These are phyloP conservation scores for Dactylellina drechsleri DNA, from an alignment of 2,329 filamentous ascomycete species.

Conservation along the genomic window DNA sequence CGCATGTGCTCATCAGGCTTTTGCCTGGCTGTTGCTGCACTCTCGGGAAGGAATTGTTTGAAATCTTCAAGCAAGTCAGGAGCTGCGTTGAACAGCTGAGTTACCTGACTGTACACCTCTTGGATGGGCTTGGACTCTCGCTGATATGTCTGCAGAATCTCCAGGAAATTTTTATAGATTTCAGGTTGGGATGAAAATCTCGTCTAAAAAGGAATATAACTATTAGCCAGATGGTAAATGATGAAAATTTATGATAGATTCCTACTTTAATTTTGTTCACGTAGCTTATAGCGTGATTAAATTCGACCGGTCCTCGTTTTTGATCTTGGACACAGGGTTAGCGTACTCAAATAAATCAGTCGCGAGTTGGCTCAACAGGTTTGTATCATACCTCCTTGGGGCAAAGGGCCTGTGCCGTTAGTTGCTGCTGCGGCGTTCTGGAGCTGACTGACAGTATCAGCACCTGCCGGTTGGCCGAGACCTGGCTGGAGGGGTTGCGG, in stretches of 20 bases:
- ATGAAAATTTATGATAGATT: neutral
- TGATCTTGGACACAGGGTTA: slow-evolving; percentile 61
- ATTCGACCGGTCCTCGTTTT: slow-evolving; percentile 97
- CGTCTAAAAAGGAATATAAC: slow-evolving; percentile 69
- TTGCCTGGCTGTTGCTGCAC: slow-evolving; percentile 73
- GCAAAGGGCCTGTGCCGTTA: slow-evolving; percentile 62
- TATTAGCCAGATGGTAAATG: slow-evolving; percentile 22
- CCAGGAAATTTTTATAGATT: slow-evolving; percentile 98
- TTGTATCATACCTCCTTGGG: slow-evolving; percentile 64
- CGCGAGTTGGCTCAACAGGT: slow-evolving; percentile 71
- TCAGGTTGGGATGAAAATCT: slow-evolving; percentile 96
- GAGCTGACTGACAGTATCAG: slow-evolving; percentile 56
- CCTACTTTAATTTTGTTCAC: slow-evolving; percentile 99
- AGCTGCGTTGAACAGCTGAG: slow-evolving; percentile 88
- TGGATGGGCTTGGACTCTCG: slow-evolving; percentile 98
- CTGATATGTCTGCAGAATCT: slow-evolving; percentile 98
- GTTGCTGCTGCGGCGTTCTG: slow-evolving; percentile 67
- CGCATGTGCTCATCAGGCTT: slow-evolving; percentile 68
- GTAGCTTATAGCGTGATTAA: slow-evolving; percentile 99
- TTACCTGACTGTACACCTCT: slow-evolving; percentile 97
- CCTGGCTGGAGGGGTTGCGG: slow-evolving; percentile 57
- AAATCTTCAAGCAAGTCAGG: slow-evolving; percentile 97
- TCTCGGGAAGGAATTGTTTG: slow-evolving; percentile 97
- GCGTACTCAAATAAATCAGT: slow-evolving; percentile 61
- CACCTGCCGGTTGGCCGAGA: slow-evolving; percentile 55